Base-by-base conservation (phyloP, 2,329 filamentous ascomycete species). In the Monilinia fructigena region DNA sequence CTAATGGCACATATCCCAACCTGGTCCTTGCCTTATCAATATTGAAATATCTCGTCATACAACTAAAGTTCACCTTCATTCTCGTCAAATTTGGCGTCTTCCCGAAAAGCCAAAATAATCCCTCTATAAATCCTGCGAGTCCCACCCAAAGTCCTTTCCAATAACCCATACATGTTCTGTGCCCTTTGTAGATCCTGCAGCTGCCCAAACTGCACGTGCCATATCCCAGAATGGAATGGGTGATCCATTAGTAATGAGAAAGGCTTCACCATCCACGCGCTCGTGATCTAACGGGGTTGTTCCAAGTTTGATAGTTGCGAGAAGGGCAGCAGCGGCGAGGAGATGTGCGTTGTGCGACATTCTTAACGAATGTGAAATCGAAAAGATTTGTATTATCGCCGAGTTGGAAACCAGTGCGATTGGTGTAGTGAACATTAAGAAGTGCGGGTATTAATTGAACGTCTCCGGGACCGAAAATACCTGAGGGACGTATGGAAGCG, bases 151-250 rank as follows among this genome's bases (percentile, higher is more conserved):
- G 58, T 81, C 81, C 67, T 80, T 80, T 56, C 82, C 77, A 70
- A 89, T 80, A 7, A 77, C 76, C 84, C 85, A 86, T 64, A 85
- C 84, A 70, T 82, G 79, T 60, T 82, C 80, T 6, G 80, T 83
- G 26, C 85, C 85, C 67, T 79, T 78, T 10, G 79, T 76, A 66
- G 78, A 81, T 47, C 86, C 86, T 1, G 62, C 66, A 1, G 68
- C 68, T 70, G 80, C 80, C 92, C 92, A 98, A 56, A 97, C 83
- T 50, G 88, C 86, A 52, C 91, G 85, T 67, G 90, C 86, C 76
- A 96, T 90, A 78, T 96, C 92, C 87, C 95, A 96, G 78, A 97
- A 96, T 77, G 94, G 94, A 26, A 96, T 83, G 6, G 94, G 94
- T 72, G 66, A 63, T 45, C 93, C 91, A 77, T 98, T 98, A 67